Evolutionary conservation across 495 filamentous ascomycete species (phyloP).

Genomic region (Penicillium samsonianum): DNA sequence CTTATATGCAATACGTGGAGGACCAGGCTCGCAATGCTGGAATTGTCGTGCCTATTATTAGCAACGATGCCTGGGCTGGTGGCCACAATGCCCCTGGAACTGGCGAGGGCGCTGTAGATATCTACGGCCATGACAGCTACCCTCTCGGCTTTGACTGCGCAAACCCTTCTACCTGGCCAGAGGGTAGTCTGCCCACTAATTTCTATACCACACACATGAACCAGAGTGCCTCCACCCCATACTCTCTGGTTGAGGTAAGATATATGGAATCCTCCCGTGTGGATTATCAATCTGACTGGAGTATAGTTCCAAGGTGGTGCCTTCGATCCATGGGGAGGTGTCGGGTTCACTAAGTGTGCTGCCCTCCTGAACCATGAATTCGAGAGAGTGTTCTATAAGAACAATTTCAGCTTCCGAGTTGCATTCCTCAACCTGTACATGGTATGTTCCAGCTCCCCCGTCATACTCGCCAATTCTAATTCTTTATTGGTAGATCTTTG

Average conservation of each 20-base stretch:
- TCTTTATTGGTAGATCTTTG: slow-evolving; percentile 51
- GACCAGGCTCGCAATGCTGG: slow-evolving; percentile 67
- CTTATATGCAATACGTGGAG: slow-evolving; percentile 71
- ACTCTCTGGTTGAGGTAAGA: slow-evolving; percentile 62
- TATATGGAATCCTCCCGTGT: neutral
- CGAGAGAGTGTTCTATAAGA: slow-evolving; percentile 80
- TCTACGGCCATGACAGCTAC: slow-evolving; percentile 77
- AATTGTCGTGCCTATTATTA: slow-evolving; percentile 73
- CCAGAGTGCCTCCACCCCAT: slow-evolving; percentile 66
- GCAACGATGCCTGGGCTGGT: slow-evolving; percentile 63
- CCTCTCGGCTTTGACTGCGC: slow-evolving; percentile 66
- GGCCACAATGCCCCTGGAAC: slow-evolving; percentile 69
- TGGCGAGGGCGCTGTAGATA: slow-evolving; percentile 65
- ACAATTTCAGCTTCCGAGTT: slow-evolving; percentile 64
- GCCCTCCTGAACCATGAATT: slow-evolving; percentile 67
- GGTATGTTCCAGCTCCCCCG: slow-evolving; percentile 39
- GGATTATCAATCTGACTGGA: slow-evolving; percentile 13
- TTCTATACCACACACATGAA: slow-evolving; percentile 51
- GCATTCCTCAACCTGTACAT: slow-evolving; percentile 69
- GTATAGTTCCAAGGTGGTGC: slow-evolving; percentile 70
- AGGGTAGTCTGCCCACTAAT: slow-evolving; percentile 45
- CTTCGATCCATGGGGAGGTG: slow-evolving; percentile 75
- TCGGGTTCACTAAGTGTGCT: slow-evolving; percentile 64
- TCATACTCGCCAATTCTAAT: neutral
- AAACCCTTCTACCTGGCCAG: slow-evolving; percentile 53